A percentile compares a stretch with the other conserved stretches of the same genome.
These are phyloP conservation scores for Tulasnella sp. DNA, from an alignment of 768 basidiomycete species.

Conservation along the genomic window DNA sequence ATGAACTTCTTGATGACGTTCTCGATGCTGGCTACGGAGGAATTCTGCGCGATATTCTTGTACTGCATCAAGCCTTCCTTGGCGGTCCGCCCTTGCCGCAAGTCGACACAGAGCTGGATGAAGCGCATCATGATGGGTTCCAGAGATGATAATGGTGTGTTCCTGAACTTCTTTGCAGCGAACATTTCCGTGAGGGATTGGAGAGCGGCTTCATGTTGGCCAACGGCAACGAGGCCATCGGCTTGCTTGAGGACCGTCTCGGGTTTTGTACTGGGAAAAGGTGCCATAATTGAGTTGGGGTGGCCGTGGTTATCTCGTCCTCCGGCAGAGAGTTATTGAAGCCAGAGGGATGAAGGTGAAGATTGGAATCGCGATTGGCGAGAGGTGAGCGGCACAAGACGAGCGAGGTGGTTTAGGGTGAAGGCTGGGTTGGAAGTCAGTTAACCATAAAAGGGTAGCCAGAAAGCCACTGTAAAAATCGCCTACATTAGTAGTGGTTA, in stretches of 20 bases:
- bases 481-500: not conserved
- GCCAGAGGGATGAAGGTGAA: not conserved
- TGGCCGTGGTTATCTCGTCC: not conserved
- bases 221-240: constrained; percentile 88
- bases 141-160: constrained; percentile 76
- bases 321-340: not conserved
- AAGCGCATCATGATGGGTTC: constrained; percentile 96
- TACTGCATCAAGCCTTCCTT: constrained; percentile 95
- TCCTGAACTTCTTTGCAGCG: constrained; percentile 85
- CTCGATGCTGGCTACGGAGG: constrained; percentile 85
- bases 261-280: constrained; percentile 64
- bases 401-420: constrained; percentile 3
- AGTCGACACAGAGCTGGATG: constrained; percentile 91
- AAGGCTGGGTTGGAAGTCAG: not conserved
- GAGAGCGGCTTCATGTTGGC: constrained; percentile 81
- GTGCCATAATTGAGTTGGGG: constrained; percentile 51
- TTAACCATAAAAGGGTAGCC: not conserved
- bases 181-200: constrained; percentile 91
- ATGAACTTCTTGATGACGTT: constrained; percentile 82
- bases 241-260: constrained; percentile 87
- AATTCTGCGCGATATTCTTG: constrained; percentile 96
- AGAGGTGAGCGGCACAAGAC: not conserved
- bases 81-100: constrained; percentile 87
- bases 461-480: not conserved
- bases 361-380: not conserved